Conservation (phyloP, 257 asterid species). For the Rauvolfia tetraphylla region DNA sequence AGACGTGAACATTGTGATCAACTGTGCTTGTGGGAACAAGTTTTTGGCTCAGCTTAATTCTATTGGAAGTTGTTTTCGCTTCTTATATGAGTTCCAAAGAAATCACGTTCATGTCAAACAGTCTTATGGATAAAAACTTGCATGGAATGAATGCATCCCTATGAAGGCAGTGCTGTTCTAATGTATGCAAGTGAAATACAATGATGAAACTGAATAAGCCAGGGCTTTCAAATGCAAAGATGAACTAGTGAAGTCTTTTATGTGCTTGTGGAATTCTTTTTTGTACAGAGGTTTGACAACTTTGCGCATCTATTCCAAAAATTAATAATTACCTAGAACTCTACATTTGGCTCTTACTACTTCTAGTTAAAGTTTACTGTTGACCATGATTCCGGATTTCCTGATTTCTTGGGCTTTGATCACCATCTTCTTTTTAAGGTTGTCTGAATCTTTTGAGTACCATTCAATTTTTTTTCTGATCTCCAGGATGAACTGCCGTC, state of each 20-base stretch:
- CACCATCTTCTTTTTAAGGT: not conserved
- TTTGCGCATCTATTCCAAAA: not conserved
- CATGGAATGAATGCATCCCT: not conserved
- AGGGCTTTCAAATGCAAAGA: not conserved
- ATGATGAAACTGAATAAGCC: not conserved
- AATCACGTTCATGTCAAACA: not conserved
- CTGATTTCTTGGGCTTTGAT: not conserved
- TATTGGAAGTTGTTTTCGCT: not conserved
- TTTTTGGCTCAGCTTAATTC: not conserved
- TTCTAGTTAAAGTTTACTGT: not conserved
- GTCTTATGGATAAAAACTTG: not conserved
- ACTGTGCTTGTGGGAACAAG: not conserved
- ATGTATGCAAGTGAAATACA: not conserved
- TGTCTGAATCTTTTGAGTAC: not conserved
- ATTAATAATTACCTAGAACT: no score
- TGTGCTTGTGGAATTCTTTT: not conserved
- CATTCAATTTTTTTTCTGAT: conserved; percentile 3
- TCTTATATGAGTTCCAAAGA: not conserved
- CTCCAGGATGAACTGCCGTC: conserved; percentile 54
- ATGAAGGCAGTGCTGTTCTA: no score
- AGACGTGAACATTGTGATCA: not conserved
- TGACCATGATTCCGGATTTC: not conserved
- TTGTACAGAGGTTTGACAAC: not conserved
- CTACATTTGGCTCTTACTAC: not conserved
- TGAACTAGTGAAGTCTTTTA: not conserved